Evolutionary conservation across 2,329 filamentous ascomycete genomes (phyloP), one percentile per base, ranked within the genome.

Genomic region (Aspergillus aculeatinus): DNA sequence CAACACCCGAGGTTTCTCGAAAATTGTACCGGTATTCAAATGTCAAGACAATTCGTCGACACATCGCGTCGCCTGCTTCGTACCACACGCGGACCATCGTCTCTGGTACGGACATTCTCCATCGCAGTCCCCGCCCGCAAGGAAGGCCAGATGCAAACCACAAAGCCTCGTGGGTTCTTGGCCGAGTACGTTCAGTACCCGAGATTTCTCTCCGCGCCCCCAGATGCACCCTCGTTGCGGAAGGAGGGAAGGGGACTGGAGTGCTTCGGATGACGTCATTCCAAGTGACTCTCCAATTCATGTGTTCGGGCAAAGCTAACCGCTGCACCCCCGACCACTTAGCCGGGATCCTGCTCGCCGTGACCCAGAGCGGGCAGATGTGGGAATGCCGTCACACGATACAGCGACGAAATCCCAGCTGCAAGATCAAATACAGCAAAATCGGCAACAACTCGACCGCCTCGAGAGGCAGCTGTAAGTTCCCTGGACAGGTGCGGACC

Each of bases 391-490:
- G 3, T 19, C 6, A 42, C 16, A 19, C 9, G 16, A 19, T n/a
- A 14, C 39, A 42, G 10, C 9, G 33, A 5, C 4, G 33, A 35
- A 11, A 11, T 5, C 3, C 11, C 33, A 35, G 33, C 14, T 35
- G 33, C 10, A 14, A 35, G 10, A 11, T 35, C 33, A 11, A 35
- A 35, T 35, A 11, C 33, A 35, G 33, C 33, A 35, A 14, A 42
- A 42, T 14, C 14, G 16, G 39, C 39, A 42, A 42, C 14, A 68
- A 27, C 65, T 70, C 33, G 64, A 70, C 2, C 70, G 70, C 42
- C 55, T 72, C 5, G 70, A 73, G 31, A 65, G 68, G 21, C 62
- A 69, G 25, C 48, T 71, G 71, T 72, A 60, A 44, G 70, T 62
- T 55, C 16, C 39, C 16, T n/a, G 14, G 14, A 4, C 25, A 27